Evolutionary conservation across 148 eudicot genomes (phyloP), one percentile per base, ranked within the genome.

Genomic region (Drosera capensis): DNA sequence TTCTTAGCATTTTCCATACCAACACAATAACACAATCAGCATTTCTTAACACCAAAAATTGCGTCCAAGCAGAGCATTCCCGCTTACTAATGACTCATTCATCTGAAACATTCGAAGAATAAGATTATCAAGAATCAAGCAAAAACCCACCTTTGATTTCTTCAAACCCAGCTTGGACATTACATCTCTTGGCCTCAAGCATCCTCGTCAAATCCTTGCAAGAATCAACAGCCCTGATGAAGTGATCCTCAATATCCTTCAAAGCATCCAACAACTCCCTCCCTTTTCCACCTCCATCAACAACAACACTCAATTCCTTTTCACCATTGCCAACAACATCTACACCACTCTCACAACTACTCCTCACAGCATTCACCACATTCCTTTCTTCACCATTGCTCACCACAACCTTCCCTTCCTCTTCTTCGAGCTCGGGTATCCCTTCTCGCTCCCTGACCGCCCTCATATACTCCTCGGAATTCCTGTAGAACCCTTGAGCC

Each of bases 231-330:
- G 90, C 94, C 73, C 79, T 75, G 38, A 72, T 40, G 39, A 85
- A 85, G 66, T 80, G 65, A 24, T 85, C 95, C 65, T 80, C 86
- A 43, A 85, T 78, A 58, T 80, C 95, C 46, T 46, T 78, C 65
- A 85, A 59, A 21, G 95, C 86, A 46, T 80, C 86, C 76, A 85
- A 70, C 51, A 85, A 46, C 68, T 85, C 95, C 54, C 95, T 72
- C 42, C 86, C 86, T n/a, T n/a, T n/a, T 38, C 48, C 41, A 5
- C 46, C 80, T 8, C 82, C 78, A 40, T 66, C 55, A 20, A 80
- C 86, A 31, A 69, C 67, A 1, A 79, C 78, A 23, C 60, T 72
- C 43, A 82, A 56, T 18, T 77, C 77, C 56, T 72, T 82, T 60
- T 68, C 74, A 30, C 46, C 75, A 17, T 61, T 65, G 22, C 45